Evolutionary conservation across 78 protist genomes (phyloP), one percentile per base, ranked within the genome.

Genomic region (Emiliania huxleyi): DNA sequence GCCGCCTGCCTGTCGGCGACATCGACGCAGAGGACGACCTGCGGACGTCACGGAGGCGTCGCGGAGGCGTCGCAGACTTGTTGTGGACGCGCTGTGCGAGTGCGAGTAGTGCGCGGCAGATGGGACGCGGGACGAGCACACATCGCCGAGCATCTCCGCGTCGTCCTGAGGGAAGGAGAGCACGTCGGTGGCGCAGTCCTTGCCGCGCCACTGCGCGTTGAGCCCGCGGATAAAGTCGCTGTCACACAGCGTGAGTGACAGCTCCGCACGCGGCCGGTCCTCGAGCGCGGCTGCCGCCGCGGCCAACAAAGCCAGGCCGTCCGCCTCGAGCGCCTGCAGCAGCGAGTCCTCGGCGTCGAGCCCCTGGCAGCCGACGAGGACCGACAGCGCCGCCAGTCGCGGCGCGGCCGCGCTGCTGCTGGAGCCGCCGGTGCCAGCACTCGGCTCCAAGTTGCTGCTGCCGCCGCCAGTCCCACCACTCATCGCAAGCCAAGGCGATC

Each of bases 191-290:
- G 88, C 52, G 90, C 18, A 25, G 46, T 91, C 90, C 26, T 42
- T 38, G 62, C 43, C 49, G 33, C 93, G 71, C 85, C 79, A 91
- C 79, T 49, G 56, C 52, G 2, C 3, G 45, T 91, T 91, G 33
- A 56, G 52, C 56, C 12, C 40, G 18, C 25, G 71, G 40, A 91
- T 91, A 52, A 23, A 55, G 26, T 1, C 49, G 71, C 43, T 90
- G 40, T 69, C 49, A 29, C 93, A 83, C 48, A 91, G 93, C 23
- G 56, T 45, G 93, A 91, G 46, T 33, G 93, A 91, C 35, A 91
- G 93, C 77, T 91, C 90, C 12, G 15, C 45, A n/a, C n/a, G n/a
- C n/a, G n/a, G n/a, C n/a, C n/a, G n/a, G n/a, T n/a, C n/a, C 11
- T 91, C 90, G 69, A 87, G 71, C 43, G 21, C 29, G 29, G 91